Evolutionary conservation across 495 filamentous ascomycete genomes (phyloP).

Genomic region (Podospora anserina): DNA sequence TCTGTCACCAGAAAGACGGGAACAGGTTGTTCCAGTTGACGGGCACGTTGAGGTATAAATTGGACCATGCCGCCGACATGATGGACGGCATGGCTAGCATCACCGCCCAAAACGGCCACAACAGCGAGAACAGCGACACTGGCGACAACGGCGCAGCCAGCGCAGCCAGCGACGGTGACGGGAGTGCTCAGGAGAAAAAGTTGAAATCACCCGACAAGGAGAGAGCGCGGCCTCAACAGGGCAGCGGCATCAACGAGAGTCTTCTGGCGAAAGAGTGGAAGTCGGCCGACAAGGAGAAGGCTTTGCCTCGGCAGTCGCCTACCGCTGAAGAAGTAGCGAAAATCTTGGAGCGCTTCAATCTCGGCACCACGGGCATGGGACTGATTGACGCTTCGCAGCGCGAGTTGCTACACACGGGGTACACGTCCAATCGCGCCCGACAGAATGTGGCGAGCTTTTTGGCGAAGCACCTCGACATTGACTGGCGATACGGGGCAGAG

Average conservation of each 20-base stretch:
- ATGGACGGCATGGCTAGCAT: too few relatives aligned
- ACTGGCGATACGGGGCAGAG: constrained; percentile 74
- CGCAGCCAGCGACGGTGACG: too few relatives aligned
- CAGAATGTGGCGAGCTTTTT: constrained; percentile 71
- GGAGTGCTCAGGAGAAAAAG: too few relatives aligned
- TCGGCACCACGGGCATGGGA: constrained; percentile 63
- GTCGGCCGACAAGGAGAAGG: constrained; percentile 20
- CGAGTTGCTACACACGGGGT: constrained; percentile 66
- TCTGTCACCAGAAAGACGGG: constrained; percentile 64
- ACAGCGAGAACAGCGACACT: not conserved
- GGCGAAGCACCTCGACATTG: constrained; percentile 66
- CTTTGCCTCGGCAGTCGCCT: constrained; percentile 29
- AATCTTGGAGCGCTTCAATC: constrained; percentile 50
- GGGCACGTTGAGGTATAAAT: constrained; percentile 53
- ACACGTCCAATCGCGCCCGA: constrained; percentile 66
- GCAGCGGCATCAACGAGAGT: not conserved
- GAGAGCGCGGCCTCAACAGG: too few relatives aligned
- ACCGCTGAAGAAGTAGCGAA: constrained; percentile 33
- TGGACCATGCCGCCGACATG: constrained; percentile 2
- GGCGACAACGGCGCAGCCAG: too few relatives aligned
- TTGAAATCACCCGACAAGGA: too few relatives aligned
- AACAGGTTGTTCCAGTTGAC: constrained; percentile 55
- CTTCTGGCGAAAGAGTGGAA: constrained; percentile 42
- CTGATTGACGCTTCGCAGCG: constrained; percentile 69
- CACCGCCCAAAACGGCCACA: not conserved